Base-by-base conservation (phyloP, 2,329 filamentous ascomycete genomes). In the Pseudogymnoascus sp. region DNA sequence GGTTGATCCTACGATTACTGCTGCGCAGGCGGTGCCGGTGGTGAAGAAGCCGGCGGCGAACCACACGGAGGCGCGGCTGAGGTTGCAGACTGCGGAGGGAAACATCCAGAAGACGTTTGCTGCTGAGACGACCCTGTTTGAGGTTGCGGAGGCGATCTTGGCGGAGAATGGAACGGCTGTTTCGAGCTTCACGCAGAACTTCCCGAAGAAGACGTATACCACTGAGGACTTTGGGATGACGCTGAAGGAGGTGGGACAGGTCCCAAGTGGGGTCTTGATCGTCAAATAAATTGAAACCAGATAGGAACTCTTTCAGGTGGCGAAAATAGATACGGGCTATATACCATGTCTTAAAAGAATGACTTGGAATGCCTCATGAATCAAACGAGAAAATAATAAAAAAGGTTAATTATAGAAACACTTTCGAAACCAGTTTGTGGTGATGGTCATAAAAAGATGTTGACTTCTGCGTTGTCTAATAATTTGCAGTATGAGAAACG, bases 101-200 rank as follows among this genome's bases (percentile, higher is more conserved):
- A 92, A 89, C 64, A 78, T 97, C 60, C 86, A 88, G 76, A 97
- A 96, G 81, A 93, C 89, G 0, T 86, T 96, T 65, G 87, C 91
- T 0, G 92, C 90, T 5, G 90, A 95, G 62, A 95, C 92, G 2
- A 97, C 94, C 0, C 77, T 99, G 9, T 96, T 96, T 69, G 93
- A 99, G 76, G 86, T 99, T 58, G 92, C 90, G 0, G 85, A 92
- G 68, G 82, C 86, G 62, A 72, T 99, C 22, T 14, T 20, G 30
- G 74, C 82, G 58, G 90, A 97, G 65, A 86, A 83, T 58, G 90
- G 89, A 0, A 74, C 83, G 4, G 76, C 84, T 2, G 88, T 95
- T 12, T 82, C 79, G 22, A 91, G 85, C 68, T 97, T 99, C 72
- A 85, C 87, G 1, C 89, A 88, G 68, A 97, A 86, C 18, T 97